These are phyloP conservation scores for Sporothrix variecibatus DNA, from an alignment of 2,329 filamentous ascomycete genomes.

Conservation along the genomic window DNA sequence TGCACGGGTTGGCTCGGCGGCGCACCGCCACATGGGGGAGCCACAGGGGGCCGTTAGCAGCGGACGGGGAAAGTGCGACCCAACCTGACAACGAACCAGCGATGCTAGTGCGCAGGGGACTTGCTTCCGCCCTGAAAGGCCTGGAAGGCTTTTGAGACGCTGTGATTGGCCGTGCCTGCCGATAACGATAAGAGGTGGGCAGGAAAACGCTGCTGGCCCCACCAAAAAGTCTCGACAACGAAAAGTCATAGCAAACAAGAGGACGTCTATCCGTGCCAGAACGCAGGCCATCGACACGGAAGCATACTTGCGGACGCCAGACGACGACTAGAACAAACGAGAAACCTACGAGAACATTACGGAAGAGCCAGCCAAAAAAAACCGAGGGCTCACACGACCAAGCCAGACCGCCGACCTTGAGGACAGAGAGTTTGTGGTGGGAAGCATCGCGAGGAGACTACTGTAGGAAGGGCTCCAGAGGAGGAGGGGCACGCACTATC, in stretches of 20 bases:
- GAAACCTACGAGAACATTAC: slow-evolving; percentile 2
- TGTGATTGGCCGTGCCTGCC: neutral
- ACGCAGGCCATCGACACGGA: slow-evolving; percentile 9
- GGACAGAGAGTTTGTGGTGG: neutral
- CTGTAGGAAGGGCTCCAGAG: neutral
- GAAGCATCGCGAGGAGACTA: neutral
- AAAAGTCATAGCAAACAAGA: neutral
- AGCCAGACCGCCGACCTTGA: neutral
- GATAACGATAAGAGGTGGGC: slow-evolving; percentile 15
- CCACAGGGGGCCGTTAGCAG: neutral
- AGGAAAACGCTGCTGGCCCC: slow-evolving; percentile 18
- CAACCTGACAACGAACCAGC: neutral
- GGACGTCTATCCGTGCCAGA: neutral
- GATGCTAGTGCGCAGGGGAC: slow-evolving; percentile 2
- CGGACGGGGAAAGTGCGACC: neutral
- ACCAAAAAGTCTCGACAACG: slow-evolving; percentile 25
- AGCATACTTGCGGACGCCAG: slow-evolving; percentile 10
- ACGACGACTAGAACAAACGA: slow-evolving; percentile 16
- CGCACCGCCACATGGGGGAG: slow-evolving; percentile 19
- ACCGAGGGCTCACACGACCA: neutral
- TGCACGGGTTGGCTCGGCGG: slow-evolving; percentile 21
- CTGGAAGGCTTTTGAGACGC: neutral
- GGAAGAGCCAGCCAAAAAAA: neutral
- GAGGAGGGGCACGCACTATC: neutral
- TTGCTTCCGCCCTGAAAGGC: slow-evolving; percentile 14